Percentiles rank a stretch among this genome's conserved stretches.
These are phyloP conservation scores for Acephala macrosclerotiorum DNA, from an alignment of 2,329 filamentous ascomycete species.

Conservation along the genomic window DNA sequence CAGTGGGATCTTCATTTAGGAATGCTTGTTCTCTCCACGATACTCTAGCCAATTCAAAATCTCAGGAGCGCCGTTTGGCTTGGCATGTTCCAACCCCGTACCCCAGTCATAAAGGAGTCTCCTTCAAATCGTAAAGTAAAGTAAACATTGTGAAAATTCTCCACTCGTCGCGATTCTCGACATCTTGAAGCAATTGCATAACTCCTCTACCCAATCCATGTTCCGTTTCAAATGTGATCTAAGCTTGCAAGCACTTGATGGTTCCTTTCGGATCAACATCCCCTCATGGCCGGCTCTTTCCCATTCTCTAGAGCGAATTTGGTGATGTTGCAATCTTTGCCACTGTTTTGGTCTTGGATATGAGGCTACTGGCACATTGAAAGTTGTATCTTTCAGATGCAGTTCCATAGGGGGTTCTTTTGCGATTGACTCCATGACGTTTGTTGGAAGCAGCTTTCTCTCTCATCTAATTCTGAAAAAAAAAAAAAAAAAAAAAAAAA, in stretches of 20 bases:
- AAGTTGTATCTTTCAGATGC: slow-evolving; percentile 16
- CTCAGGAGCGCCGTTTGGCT: slow-evolving; percentile 27
- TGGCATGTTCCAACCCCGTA: slow-evolving; percentile 49
- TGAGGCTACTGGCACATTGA: slow-evolving; percentile 7
- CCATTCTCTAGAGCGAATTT: not conserved
- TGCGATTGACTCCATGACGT: slow-evolving; percentile 13
- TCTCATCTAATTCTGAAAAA: not conserved
- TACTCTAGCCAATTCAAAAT: slow-evolving; percentile 66
- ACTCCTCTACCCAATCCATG: slow-evolving; percentile 63
- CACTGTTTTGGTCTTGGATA: not conserved
- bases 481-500: not conserved
- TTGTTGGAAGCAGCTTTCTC: not conserved
- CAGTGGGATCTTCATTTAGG: not conserved
- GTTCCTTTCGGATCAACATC: slow-evolving; percentile 47
- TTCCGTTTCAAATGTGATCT: slow-evolving; percentile 57
- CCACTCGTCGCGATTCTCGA: slow-evolving; percentile 51
- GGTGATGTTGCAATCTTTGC: slow-evolving; percentile 6
- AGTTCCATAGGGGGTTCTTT: not conserved
- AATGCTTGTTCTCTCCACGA: slow-evolving; percentile 47
- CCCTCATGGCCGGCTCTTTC: not conserved
- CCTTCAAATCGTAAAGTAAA: slow-evolving; percentile 57
- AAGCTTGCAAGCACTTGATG: slow-evolving; percentile 61
- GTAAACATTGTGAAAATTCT: slow-evolving; percentile 71
- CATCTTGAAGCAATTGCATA: slow-evolving; percentile 53
- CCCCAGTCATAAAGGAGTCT: slow-evolving; percentile 46